Percentiles rank a stretch among this genome's conserved stretches.
These are phyloP conservation scores for Suhomyces pyralidae DNA, from an alignment of 805 yeast genomes.

Conservation along the genomic window DNA sequence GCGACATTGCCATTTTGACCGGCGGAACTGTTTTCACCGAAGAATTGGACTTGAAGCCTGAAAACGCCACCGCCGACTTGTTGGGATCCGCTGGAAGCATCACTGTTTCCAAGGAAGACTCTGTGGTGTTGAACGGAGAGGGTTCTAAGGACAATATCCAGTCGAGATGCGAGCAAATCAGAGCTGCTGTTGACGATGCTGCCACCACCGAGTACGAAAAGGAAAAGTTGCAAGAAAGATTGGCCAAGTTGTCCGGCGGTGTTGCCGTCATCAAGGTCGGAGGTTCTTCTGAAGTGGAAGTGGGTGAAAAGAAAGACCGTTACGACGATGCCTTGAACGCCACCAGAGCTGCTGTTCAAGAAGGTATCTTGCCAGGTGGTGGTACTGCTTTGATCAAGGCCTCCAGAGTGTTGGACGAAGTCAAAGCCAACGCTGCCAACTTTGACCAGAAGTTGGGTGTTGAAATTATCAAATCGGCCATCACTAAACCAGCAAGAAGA, in stretches of 20 bases:
- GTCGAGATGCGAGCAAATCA: slow-evolving; percentile 91
- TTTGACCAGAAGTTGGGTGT: slow-evolving; percentile 97
- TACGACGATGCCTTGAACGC: slow-evolving; percentile 98
- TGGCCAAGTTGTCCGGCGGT: slow-evolving; percentile 96
- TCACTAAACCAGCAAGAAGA: slow-evolving; percentile 92
- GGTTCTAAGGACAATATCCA: slow-evolving; percentile 79
- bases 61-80: slow-evolving; percentile 83
- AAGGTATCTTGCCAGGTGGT: slow-evolving; percentile 99
- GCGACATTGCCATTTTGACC: slow-evolving; percentile 90
- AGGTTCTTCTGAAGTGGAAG: slow-evolving; percentile 96
- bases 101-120: slow-evolving; percentile 92
- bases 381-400: slow-evolving; percentile 98
- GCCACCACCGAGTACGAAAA: slow-evolving; percentile 86
- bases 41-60: slow-evolving; percentile 93
- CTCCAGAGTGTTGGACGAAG: slow-evolving; percentile 64
- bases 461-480: slow-evolving; percentile 86
- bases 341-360: slow-evolving; percentile 98
- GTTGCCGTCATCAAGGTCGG: slow-evolving; percentile 98
- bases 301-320: slow-evolving; percentile 99
- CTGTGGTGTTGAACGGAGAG: slow-evolving; percentile 89
- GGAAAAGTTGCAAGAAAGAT: slow-evolving; percentile 95
- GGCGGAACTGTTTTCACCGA: slow-evolving; percentile 93
- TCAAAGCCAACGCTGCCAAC: slow-evolving; percentile 65
- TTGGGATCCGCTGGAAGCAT: slow-evolving; percentile 90
- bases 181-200: slow-evolving; percentile 70